These are phyloP conservation scores for Lasiosphaeria hispida DNA, from an alignment of 495 filamentous ascomycete genomes.

Conservation along the genomic window DNA sequence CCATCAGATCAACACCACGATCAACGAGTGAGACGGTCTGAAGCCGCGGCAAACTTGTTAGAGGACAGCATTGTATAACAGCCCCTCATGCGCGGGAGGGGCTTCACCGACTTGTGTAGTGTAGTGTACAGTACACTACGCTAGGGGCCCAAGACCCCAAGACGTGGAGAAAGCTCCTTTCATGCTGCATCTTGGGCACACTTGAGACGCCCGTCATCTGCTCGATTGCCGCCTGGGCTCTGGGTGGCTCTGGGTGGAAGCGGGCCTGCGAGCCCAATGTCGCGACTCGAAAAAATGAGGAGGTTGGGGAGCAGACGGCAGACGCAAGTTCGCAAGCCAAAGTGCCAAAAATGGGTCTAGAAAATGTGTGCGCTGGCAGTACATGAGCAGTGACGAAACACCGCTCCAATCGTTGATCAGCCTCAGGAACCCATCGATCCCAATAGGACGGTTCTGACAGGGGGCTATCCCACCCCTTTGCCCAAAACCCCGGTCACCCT, in stretches of 20 bases:
- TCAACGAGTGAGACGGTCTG: constrained; percentile 6
- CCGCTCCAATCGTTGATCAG: constrained; percentile 27
- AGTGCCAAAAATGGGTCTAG: constrained; percentile 16
- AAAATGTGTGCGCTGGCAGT: constrained; percentile 32
- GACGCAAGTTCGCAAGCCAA: background rate
- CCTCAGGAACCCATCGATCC: constrained; percentile 24
- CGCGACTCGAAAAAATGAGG: constrained; percentile 23
- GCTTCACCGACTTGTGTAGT: too few relatives aligned
- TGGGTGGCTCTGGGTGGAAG: too few relatives aligned
- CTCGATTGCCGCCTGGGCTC: background rate
- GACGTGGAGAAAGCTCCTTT: too few relatives aligned
- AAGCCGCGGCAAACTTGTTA: constrained; percentile 12
- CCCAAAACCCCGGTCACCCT: constrained; percentile 8
- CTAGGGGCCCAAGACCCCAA: too few relatives aligned
- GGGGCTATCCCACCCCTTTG: constrained; percentile 20
- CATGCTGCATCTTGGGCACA: too few relatives aligned
- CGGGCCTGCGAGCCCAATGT: background rate
- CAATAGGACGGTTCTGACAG: constrained; percentile 32
- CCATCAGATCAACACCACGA: constrained; percentile 2
- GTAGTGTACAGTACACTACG: too few relatives aligned
- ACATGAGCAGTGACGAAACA: constrained; percentile 34
- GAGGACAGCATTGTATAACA: background rate
- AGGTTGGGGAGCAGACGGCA: constrained; percentile 23
- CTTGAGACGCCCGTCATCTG: too few relatives aligned
- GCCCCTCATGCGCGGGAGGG: too few relatives aligned